Percentiles rank a stretch among this genome's conserved stretches.
These are phyloP conservation scores for Lentinula novae-zelandiae DNA, from an alignment of 1,284 basidiomycete species.

Conservation along the genomic window DNA sequence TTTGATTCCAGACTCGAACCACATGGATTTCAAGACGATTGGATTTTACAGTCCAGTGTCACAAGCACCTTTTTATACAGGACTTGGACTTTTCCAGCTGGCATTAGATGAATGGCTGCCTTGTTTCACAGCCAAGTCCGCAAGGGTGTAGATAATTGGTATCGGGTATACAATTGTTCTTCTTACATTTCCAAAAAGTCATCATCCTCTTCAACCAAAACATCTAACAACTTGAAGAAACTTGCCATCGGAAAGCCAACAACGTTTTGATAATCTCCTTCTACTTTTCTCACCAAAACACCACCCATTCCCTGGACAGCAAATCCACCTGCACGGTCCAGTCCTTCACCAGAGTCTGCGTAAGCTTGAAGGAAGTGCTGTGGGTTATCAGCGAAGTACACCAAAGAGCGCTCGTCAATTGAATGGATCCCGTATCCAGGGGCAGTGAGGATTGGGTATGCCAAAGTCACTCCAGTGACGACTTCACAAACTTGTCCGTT, in stretches of 20 bases:
- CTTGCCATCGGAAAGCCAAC: slow-evolving; percentile 87
- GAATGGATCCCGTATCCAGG: slow-evolving; percentile 89
- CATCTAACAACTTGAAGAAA: slow-evolving; percentile 69
- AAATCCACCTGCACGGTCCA: slow-evolving; percentile 92
- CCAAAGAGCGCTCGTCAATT: slow-evolving; percentile 79
- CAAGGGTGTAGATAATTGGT: neutral
- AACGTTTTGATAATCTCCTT: slow-evolving; percentile 92
- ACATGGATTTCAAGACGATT: slow-evolving; percentile 44
- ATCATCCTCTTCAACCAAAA: slow-evolving; percentile 66
- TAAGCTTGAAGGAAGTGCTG: slow-evolving; percentile 75
- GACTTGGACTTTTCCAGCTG: slow-evolving; percentile 40
- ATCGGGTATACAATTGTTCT: neutral
- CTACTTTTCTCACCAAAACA: slow-evolving; percentile 76
- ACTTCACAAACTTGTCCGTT: slow-evolving; percentile 86
- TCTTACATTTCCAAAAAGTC: slow-evolving; percentile 50
- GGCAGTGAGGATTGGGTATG: slow-evolving; percentile 78
- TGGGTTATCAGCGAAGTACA: slow-evolving; percentile 77
- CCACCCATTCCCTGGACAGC: slow-evolving; percentile 91
- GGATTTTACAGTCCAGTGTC: slow-evolving; percentile 47
- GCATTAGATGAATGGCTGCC: slow-evolving; percentile 47
- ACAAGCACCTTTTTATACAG: slow-evolving; percentile 42
- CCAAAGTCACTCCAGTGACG: slow-evolving; percentile 85
- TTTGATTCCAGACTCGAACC: slow-evolving; percentile 41
- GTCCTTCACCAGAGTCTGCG: slow-evolving; percentile 84
- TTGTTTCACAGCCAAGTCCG: slow-evolving; percentile 27